Evolutionary conservation across 768 basidiomycete genomes (phyloP), one percentile per base, ranked within the genome.

Genomic region (Xanthoconium stramineum): DNA sequence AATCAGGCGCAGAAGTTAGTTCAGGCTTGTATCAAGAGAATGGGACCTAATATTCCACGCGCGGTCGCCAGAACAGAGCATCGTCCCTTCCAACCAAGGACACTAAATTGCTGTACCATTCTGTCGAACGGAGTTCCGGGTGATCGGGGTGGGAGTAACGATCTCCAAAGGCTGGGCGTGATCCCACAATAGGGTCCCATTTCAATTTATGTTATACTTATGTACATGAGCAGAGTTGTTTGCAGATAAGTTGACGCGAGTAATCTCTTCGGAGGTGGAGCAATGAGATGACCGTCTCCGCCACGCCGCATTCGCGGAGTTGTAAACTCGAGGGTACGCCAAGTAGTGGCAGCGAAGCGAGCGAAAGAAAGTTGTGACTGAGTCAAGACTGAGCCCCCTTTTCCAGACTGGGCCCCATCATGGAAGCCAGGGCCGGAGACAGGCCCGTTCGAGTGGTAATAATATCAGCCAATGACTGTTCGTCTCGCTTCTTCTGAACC

Each of bases 281-380:
- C 53, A 35, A 38, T 35, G 19, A 24, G 53, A 32, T 42, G 56
- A 20, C 14, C 43, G 14, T 42, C 20, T 35, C 24, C 35, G 68
- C 56, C 69, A 69, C 70, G 62, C 70, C 48, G 58, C 35, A 43
- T 53, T 72, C 69, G 69, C 69, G 69, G 69, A 70, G 71, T 70
- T 68, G 33, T 43, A 66, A 70, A 51, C 20, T 15, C 13, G 50
- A 47, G 55, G 14, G 54, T 38, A 44, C 33, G 24, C 20, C n/a
- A 30, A 36, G 43, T 32, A 53, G 14, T 40, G 11, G 32, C 20
- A 55, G 32, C 53, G 40, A 55, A 42, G 40, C 53, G 40, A 49
- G 15, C 24, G 10, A 4, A 43, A 35, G 50, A 51, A 14, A 33
- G 50, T 13, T 15, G 12, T n/a, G 38, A 15, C 38, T 6, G 15